Percentiles rank a stretch among this genome's conserved stretches.
Evolutionary conservation across 1,139 yeast genomes (phyloP).

Genomic region (Pichia sp.): DNA sequence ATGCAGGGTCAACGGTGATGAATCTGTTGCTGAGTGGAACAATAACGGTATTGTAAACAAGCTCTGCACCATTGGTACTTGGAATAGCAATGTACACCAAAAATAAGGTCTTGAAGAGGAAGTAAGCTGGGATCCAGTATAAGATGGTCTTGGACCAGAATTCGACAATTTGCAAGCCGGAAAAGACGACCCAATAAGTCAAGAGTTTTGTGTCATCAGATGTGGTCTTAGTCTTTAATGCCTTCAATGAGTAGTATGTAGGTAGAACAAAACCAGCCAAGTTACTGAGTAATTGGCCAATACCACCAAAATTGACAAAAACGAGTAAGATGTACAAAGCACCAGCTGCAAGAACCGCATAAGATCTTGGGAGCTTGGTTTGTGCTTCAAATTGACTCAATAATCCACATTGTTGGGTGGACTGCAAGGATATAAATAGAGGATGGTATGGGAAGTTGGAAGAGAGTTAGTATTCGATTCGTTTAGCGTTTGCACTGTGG

Average conservation of each 20-base stretch:
- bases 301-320: constrained; percentile 85
- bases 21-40: constrained; percentile 67
- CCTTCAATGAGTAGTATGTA: constrained; percentile 80
- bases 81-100: constrained; percentile 89
- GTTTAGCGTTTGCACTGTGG: no score
- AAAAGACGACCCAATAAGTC: constrained; percentile 92
- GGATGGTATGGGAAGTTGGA: no score
- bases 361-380: constrained; percentile 83
- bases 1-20: constrained; percentile 30
- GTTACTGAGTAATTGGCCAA: constrained; percentile 90
- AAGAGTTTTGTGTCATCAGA: constrained; percentile 79
- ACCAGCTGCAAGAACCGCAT: constrained; percentile 63
- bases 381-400: constrained; percentile 53
- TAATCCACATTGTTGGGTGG: constrained; percentile 23
- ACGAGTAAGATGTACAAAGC: constrained; percentile 66
- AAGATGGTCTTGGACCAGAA: constrained; percentile 93
- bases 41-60: constrained; percentile 57
- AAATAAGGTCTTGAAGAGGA: constrained; percentile 84
- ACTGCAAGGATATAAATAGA: no score
- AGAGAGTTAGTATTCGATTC: no score
- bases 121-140: constrained; percentile 95
- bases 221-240: constrained; percentile 63
- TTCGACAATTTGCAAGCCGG: constrained; percentile 82
- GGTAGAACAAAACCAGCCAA: constrained; percentile 89
- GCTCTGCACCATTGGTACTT: constrained; percentile 73